Evolutionary conservation across 2,329 filamentous ascomycete genomes (phyloP).

Genomic region (Coniochaeta sp.): DNA sequence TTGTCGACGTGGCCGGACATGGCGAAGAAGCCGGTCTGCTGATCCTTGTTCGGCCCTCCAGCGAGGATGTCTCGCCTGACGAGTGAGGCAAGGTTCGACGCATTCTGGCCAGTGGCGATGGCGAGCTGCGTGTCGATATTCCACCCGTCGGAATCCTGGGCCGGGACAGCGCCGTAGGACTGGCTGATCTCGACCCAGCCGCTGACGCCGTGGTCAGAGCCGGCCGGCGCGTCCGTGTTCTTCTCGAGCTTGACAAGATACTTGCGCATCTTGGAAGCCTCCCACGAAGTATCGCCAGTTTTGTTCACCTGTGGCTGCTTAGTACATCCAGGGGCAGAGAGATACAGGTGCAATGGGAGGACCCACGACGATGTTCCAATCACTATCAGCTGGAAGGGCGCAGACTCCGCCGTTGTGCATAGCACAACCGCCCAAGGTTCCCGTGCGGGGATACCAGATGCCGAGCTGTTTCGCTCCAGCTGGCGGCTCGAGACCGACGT

Average conservation of each 20-base stretch:
- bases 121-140: slow-evolving; percentile 34
- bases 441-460: slow-evolving; percentile 37
- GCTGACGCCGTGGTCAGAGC: slow-evolving; percentile 38
- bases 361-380: slow-evolving; percentile 48
- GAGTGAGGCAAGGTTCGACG: slow-evolving; percentile 15
- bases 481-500: slow-evolving; percentile 30
- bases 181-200: slow-evolving; percentile 25
- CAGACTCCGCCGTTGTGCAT: slow-evolving; percentile 55
- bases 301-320: slow-evolving; percentile 21
- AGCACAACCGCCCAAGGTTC: slow-evolving; percentile 41
- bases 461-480: slow-evolving; percentile 31
- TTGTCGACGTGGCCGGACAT: slow-evolving; percentile 18
- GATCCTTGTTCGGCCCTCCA: slow-evolving; percentile 16
- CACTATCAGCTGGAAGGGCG: slow-evolving; percentile 49
- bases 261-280: slow-evolving; percentile 48
- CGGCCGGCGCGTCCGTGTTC: slow-evolving; percentile 40
- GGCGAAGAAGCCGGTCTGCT: slow-evolving; percentile 19
- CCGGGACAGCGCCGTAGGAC: slow-evolving; percentile 29
- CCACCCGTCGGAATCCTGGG: slow-evolving; percentile 33
- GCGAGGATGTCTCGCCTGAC: slow-evolving; percentile 22
- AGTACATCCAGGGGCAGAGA: background rate
- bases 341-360: background rate
- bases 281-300: slow-evolving; percentile 55
- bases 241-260: slow-evolving; percentile 51
- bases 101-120: slow-evolving; percentile 25